Evolutionary conservation across 345 rosid genomes (phyloP).

Genomic region (Sisymbrium altissimum): DNA sequence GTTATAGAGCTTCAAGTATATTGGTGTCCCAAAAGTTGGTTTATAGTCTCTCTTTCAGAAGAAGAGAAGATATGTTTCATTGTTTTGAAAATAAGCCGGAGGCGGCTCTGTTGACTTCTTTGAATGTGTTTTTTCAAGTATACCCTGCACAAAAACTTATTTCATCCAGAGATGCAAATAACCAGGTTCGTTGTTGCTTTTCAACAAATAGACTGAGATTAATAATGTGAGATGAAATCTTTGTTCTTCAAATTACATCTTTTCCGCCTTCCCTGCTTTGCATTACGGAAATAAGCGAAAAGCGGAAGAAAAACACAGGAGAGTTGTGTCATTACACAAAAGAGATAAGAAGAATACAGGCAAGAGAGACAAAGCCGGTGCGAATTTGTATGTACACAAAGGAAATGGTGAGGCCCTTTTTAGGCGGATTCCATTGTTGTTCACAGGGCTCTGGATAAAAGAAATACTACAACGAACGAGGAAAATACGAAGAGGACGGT

Average conservation of each 20-base stretch:
- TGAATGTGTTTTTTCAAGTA: neutral
- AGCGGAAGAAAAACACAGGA: conserved; percentile 12
- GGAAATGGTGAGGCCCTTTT: conserved; percentile 11
- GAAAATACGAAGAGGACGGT: conserved; percentile 10
- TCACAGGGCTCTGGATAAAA: conserved; percentile 17
- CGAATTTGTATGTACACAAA: conserved; percentile 32
- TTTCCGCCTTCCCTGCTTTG: neutral
- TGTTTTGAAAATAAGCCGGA: neutral
- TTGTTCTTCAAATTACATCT: neutral
- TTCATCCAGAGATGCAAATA: neutral
- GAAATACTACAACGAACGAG: neutral
- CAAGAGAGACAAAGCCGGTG: neutral
- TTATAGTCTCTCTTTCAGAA: neutral
- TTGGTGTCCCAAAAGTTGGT: neutral
- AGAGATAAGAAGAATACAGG: neutral
- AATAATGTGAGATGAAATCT: neutral
- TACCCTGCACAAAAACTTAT: neutral
- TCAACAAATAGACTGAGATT: neutral
- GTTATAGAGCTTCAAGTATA: neutral
- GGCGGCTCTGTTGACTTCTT: neutral
- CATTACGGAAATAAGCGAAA: neutral
- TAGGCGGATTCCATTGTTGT: conserved; percentile 21
- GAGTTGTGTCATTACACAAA: neutral
- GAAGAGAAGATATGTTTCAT: neutral
- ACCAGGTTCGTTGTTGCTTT: neutral